phyloP scores from a whole-genome alignment of 192 early-diverging fungal genomes.

The Rhizophagus sp. region DNA sequence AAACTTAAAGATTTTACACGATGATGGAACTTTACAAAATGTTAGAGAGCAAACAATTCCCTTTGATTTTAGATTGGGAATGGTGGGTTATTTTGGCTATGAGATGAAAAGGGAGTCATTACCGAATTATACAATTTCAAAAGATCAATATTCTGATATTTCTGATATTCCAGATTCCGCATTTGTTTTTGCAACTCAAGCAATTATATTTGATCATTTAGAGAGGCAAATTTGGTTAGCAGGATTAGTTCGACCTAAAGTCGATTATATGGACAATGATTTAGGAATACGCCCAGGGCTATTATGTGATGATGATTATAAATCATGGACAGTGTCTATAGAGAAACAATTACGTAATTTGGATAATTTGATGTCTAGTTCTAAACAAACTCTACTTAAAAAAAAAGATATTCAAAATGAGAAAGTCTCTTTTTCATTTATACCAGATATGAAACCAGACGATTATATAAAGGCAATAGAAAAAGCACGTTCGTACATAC shows the following conservation, averaged over 20 bases:
- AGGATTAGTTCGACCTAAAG: conserved; percentile 35
- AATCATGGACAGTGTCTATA: conserved; percentile 24
- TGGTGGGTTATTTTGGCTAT: conserved; percentile 92
- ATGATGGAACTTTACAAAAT: conserved; percentile 28
- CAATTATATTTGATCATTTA: conserved; percentile 72
- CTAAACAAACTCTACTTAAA: not conserved
- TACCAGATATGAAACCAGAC: conserved; percentile 42
- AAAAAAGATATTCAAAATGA: conserved; percentile 31
- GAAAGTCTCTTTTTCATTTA: conserved; percentile 37
- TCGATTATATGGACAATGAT: not conserved
- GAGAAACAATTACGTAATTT: not conserved
- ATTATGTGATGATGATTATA: conserved; percentile 15
- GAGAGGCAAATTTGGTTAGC: conserved; percentile 41
- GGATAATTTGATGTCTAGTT: not conserved
- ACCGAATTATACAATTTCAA: conserved; percentile 45
- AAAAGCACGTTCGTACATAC: conserved; percentile 61
- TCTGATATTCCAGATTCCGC: conserved; percentile 64
- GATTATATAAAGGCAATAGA: conserved; percentile 62
- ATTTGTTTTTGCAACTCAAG: conserved; percentile 75
- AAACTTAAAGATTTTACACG: conserved; percentile 25
- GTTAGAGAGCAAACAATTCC: conserved; percentile 27
- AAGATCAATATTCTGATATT: conserved; percentile 34
- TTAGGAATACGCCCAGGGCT: conserved; percentile 32
- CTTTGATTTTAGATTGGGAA: conserved; percentile 76
- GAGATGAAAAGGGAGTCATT: conserved; percentile 89